Conservation (phyloP, 2,329 filamentous ascomycete genomes). For the Fusarium robinianum region DNA sequence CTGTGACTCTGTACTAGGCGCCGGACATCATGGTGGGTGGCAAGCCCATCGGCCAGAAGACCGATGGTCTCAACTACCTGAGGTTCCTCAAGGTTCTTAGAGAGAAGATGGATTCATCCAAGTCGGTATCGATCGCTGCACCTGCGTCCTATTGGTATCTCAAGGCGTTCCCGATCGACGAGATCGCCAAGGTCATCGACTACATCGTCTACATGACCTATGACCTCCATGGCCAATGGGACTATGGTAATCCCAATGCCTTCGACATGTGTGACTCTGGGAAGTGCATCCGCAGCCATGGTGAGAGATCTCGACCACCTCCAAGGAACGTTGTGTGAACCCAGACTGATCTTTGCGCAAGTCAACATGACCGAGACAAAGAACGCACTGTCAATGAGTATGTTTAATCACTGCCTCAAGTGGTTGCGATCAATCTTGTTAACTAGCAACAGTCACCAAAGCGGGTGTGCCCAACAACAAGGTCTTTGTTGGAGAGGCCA, state of each 20-base stretch:
- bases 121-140: constrained; percentile 38
- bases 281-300: constrained; percentile 39
- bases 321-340: too few relatives aligned
- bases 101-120: constrained; percentile 15
- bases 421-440: too few relatives aligned
- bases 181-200: constrained; percentile 35
- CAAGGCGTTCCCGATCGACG: constrained; percentile 36
- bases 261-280: constrained; percentile 33
- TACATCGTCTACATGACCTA: constrained; percentile 37
- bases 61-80: constrained; percentile 1
- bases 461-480: constrained; percentile 16
- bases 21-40: constrained; percentile 1
- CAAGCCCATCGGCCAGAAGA: constrained; percentile 3
- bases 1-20: not conserved
- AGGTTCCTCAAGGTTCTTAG: too few relatives aligned
- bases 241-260: constrained; percentile 34
- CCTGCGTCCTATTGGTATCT: constrained; percentile 44
- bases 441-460: constrained; percentile 21
- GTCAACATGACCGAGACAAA: constrained; percentile 45
- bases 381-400: constrained; percentile 38
- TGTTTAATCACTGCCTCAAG: too few relatives aligned
- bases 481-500: constrained; percentile 16
- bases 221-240: constrained; percentile 32
- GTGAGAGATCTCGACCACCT: too few relatives aligned
- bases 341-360: too few relatives aligned